A percentile compares a stretch with the other conserved stretches of the same genome.
Conservation (phyloP, 2,329 filamentous ascomycete species). For the Aspergillus sp. region DNA sequence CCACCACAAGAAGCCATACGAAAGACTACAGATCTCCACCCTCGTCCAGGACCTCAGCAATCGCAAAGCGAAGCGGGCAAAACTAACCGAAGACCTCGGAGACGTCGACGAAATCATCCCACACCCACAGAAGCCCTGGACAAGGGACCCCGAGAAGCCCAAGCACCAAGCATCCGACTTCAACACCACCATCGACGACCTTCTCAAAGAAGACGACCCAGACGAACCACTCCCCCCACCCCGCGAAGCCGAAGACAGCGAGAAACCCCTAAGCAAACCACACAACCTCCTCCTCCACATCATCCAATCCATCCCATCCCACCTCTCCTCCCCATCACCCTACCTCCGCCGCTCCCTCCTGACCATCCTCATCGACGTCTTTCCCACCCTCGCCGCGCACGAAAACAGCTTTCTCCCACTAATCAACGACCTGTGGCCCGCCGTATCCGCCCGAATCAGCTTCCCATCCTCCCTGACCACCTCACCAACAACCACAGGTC, state of each 20-base stretch:
- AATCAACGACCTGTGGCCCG: constrained; percentile 88
- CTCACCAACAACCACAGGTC: constrained; percentile 37
- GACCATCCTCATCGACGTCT: constrained; percentile 71
- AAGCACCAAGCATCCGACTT: constrained; percentile 15
- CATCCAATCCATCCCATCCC: constrained; percentile 80
- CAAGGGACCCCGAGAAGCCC: constrained; percentile 26
- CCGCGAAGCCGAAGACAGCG: constrained; percentile 54
- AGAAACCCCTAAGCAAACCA: constrained; percentile 70
- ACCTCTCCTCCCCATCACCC: constrained; percentile 82
- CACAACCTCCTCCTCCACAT: constrained; percentile 83
- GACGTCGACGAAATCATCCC: constrained; percentile 27
- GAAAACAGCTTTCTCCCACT: constrained; percentile 85
- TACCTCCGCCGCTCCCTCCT: constrained; percentile 77
- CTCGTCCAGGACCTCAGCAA: constrained; percentile 38
- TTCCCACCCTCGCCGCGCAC: constrained; percentile 70
- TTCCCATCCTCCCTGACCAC: constrained; percentile 56
- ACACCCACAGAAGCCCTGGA: constrained; percentile 39
- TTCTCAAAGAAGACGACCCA: constrained; percentile 36
- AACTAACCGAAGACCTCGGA: constrained; percentile 23
- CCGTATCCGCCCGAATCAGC: constrained; percentile 54
- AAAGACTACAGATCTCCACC: constrained; percentile 34
- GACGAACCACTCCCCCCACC: constrained; percentile 38
- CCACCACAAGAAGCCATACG: constrained; percentile 34
- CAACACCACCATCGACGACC: constrained; percentile 36
- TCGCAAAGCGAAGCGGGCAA: constrained; percentile 35